A percentile compares a stretch with the other conserved stretches of the same genome.
Conservation (phyloP, 345 rosid genomes). For the Eucalyptus coolabah region DNA sequence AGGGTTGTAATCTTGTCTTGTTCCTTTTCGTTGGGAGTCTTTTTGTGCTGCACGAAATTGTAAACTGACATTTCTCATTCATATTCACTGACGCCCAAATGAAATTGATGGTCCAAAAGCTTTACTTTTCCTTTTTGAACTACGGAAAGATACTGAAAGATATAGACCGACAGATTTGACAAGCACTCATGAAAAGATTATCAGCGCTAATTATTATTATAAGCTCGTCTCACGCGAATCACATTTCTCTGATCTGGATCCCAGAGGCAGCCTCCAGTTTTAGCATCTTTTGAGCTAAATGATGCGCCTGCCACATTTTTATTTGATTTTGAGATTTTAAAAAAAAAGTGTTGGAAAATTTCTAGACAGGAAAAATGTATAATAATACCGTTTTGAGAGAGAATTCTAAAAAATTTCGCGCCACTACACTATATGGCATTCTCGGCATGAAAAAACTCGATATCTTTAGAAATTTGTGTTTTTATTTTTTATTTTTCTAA, state of each 20-base stretch:
- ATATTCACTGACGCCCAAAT: not conserved
- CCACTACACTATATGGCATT: not conserved
- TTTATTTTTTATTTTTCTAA: not conserved
- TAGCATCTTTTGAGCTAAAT: not conserved
- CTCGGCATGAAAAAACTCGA: no score
- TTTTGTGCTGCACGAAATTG: not conserved
- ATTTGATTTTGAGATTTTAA: not conserved
- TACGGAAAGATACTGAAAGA: not conserved
- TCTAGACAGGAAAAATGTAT: not conserved
- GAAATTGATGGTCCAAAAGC: not conserved
- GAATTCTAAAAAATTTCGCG: not conserved
- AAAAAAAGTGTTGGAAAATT: no score
- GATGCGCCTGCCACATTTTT: not conserved
- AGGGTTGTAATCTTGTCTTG: not conserved
- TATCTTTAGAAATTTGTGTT: no score
- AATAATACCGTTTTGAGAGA: not conserved
- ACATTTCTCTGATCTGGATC: not conserved
- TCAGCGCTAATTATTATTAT: not conserved
- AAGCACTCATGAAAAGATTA: not conserved
- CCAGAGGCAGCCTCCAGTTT: not conserved
- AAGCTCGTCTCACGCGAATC: not conserved
- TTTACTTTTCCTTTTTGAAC: not conserved
- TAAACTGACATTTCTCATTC: not conserved
- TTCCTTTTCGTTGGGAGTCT: not conserved
- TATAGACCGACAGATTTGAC: not conserved